These are phyloP conservation scores for Arachis hypogaea DNA, from an alignment of 306 rosid species.

Conservation along the genomic window DNA sequence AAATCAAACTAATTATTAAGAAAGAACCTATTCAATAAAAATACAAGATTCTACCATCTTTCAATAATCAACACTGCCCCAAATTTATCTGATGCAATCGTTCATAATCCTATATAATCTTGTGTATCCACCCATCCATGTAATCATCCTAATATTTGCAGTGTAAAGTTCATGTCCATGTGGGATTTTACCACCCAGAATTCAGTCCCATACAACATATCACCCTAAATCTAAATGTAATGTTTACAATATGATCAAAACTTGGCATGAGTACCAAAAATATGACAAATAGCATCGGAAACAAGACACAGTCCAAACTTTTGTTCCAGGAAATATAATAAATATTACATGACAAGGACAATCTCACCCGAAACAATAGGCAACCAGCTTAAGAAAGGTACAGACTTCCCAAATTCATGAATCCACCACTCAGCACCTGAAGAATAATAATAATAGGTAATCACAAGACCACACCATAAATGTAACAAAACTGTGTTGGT, in stretches of 20 bases:
- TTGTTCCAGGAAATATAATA: slow-evolving; percentile 15
- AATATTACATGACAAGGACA: slow-evolving; percentile 20
- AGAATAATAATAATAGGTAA: slow-evolving; percentile 3
- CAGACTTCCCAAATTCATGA: slow-evolving; percentile 67
- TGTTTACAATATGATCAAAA: slow-evolving; percentile 10
- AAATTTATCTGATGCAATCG: too few relatives aligned
- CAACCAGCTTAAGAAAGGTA: slow-evolving; percentile 80
- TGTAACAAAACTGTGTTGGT: not conserved
- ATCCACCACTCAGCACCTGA: slow-evolving; percentile 97
- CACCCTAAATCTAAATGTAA: not conserved
- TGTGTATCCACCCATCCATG: too few relatives aligned
- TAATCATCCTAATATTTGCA: too few relatives aligned
- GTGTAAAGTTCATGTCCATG: too few relatives aligned
- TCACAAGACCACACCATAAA: not conserved
- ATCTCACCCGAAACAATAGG: slow-evolving; percentile 67
- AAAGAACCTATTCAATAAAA: slow-evolving; percentile 20
- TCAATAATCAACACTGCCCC: too few relatives aligned
- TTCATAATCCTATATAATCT: too few relatives aligned
- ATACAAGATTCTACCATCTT: too few relatives aligned
- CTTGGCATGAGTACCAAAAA: not conserved
- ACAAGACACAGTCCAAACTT: slow-evolving; percentile 17
- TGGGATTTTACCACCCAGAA: too few relatives aligned
- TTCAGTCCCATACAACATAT: not conserved
- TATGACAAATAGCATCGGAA: slow-evolving; percentile 6
- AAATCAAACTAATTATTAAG: slow-evolving; percentile 21